Base-by-base conservation (phyloP, 805 yeast genomes). In the Saturnispora mendoncae region DNA sequence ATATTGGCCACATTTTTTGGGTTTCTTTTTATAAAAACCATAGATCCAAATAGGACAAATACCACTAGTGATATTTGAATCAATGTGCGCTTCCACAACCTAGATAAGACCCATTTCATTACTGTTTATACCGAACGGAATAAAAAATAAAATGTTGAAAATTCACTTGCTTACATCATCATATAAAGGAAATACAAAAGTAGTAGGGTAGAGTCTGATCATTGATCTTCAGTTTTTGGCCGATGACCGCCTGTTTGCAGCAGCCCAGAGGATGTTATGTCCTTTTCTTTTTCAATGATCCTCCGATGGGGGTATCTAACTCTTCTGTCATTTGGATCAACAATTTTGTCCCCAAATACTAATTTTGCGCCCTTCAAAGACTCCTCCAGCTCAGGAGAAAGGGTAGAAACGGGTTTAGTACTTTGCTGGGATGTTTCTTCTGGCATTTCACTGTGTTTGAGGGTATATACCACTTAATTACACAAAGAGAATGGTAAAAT, bases 291-390 rank as follows among this genome's bases (percentile, higher is more conserved):
- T 23, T 33, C 33, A 26, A 36, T 31, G 6, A 43, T 30, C 6
- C 46, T 25, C 19, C 18, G 28, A 28, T 46, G 50, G 8, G 50
- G 50, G 19, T 33, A 29, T 13, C 38, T 28, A 9, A 46, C 21
- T 23, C 45, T 30, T 12, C 33, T 25, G 38, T 49, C 51, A n/a
- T 36, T 21, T n/a, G 46, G 48, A 36, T 46, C 49, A 13, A 45
- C 36, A 10, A 46, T 18, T 24, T 47, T 49, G 35, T 42, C 39
- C 2, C 52, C 52, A 26, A 49, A 37, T 9, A 40, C 33, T 8
- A 43, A 24, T 35, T 46, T 46, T 8, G 44, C 38, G 7, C 50
- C 50, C 30, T 41, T n/a, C 14, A 30, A 12, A 4, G 31, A 18
- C 12, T 35, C 18, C 2, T 37, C 45, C 13, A 33, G 20, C 4